Evolutionary conservation across 352 stramenopile species (phyloP), one percentile per base, ranked within the genome.

Genomic region (Aphanomyces euteiches): DNA sequence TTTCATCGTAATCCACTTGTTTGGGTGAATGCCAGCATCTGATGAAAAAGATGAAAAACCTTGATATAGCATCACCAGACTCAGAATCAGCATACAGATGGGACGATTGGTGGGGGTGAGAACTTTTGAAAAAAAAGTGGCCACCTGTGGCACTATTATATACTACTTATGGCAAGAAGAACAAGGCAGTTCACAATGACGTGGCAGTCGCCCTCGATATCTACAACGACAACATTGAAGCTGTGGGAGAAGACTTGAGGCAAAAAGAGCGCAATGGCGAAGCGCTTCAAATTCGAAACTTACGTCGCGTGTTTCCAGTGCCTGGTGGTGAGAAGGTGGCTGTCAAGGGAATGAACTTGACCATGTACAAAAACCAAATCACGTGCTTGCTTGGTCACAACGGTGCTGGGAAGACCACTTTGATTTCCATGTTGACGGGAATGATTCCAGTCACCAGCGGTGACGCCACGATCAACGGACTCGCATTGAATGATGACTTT

Each of bases 251-350:
- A 0, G 76, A 87, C 8, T 71, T 90, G 43, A 80, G 85, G 0
- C 73, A 83, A 34, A 82, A 92, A 43, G 84, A 90, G 50, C 34
- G 48, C 3, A 72, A 47, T 3, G 87, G 87, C 13, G 69, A 87
- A 7, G 81, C 75, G 0, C 60, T 96, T 2, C 72, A 73, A 3
- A 79, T 96, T 3, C 77, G 85, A 40, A 72, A 74, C 28, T 58
- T 96, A 1, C 75, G 79, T n/a, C 93, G 92, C 56, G 80, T 84
- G 5, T 98, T 97, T 66, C 53, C 72, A 2, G 90, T 89, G 10
- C 78, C 84, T 0, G 91, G 84, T 39, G 90, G 88, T 5, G 76
- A 86, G 41, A 96, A 97, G 66, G 69, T 90, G 0, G 94, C 93
- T 3, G 93, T 98, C 2, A 79, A 97, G 37, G 79, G 78, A 7